Base-by-base conservation (phyloP, 73 alveolate species). In the Paramecium sexaurelia region DNA sequence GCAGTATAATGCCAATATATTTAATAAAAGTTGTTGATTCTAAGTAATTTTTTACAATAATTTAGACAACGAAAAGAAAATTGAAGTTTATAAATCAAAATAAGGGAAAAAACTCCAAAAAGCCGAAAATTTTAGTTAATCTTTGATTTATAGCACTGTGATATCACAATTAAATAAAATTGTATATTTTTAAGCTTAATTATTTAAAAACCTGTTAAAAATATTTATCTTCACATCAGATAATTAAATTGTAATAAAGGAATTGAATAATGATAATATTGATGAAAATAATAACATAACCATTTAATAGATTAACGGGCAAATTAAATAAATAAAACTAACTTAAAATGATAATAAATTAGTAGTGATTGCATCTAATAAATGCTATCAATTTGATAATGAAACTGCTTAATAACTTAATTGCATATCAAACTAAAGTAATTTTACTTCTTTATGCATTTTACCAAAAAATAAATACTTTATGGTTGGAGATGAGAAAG, bases 381-480 rank as follows among this genome's bases (percentile, higher is more conserved):
- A 68, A 68, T 69, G 91, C 22, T 56, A 69, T 69, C 84, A 92
- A 17, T 92, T 94, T 95, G 86, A 94, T 45, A 66, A 75, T 43
- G 96, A 93, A 47, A 89, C 84, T 32, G 92, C 29, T 75, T 92
- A 33, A 89, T 69, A 94, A 41, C 22, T 92, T 7, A 85, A 89
- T 27, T 13, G 92, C 6, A 55, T 95, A 9, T 93, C 85, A 71
- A 45, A 45, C 26, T n/a, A 57, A 19, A 71, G 91, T 41, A 92
- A 94, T 75, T 94, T 87, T 0, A 83, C 94, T 33, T 61, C 95
- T 8, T 67, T 92, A 19, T 26, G 93, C 29, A 90, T 94, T 26
- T 87, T 96, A 6, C 98, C 98, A 20, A 93, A 94, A 26, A 93
- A 94, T 61, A 96, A 95, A 84, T 93, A 90, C 55, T 92, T 92